These are phyloP conservation scores for Symbiodinium pilosum DNA, from an alignment of 73 alveolate genomes.

Conservation along the genomic window DNA sequence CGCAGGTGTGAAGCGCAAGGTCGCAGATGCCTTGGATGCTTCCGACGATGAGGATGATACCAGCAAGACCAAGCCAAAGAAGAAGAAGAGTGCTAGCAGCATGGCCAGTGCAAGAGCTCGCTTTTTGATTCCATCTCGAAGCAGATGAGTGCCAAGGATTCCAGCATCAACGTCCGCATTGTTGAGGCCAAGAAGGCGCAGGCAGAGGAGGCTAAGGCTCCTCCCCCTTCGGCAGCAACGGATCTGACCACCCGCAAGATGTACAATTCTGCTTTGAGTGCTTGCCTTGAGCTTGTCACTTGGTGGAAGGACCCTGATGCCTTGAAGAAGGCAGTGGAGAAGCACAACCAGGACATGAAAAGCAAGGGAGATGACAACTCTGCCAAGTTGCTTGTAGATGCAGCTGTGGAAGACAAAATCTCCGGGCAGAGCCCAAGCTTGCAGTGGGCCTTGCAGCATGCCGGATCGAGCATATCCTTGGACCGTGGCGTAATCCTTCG, in stretches of 20 bases:
- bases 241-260: slow-evolving; percentile 1
- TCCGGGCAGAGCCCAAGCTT: background rate
- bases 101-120: background rate
- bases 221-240: background rate
- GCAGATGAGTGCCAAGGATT: background rate
- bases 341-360: background rate
- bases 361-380: background rate
- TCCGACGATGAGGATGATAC: background rate
- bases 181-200: background rate
- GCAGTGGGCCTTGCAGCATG: background rate
- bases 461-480: background rate
- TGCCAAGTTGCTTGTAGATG: background rate
- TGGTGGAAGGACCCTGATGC: background rate
- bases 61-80: background rate
- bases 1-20: background rate
- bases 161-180: background rate
- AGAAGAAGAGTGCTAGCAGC: background rate
- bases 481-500: background rate
- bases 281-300: background rate
- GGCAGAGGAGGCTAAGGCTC: background rate
- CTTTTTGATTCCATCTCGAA: background rate
- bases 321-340: background rate
- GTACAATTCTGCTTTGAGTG: background rate
- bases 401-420: background rate
- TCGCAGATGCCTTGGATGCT: background rate